These are phyloP conservation scores for Bipolaris bicolor DNA, from an alignment of 2,329 filamentous ascomycete genomes.

Conservation along the genomic window DNA sequence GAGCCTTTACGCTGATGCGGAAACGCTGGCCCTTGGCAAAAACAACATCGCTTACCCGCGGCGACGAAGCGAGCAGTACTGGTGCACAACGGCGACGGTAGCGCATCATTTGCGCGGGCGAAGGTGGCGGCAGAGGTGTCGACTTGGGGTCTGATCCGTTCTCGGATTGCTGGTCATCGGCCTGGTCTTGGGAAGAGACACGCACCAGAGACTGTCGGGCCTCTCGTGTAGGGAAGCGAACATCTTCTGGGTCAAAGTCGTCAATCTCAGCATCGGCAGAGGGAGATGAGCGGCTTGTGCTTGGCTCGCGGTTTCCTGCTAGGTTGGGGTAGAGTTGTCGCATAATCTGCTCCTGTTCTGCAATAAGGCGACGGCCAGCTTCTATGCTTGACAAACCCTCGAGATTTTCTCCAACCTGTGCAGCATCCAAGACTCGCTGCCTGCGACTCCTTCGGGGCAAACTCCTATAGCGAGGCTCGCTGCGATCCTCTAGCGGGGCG, in stretches of 20 bases:
- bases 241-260: slow-evolving; percentile 48
- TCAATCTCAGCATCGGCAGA: slow-evolving; percentile 42
- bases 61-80: slow-evolving; percentile 51
- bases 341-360: slow-evolving; percentile 57
- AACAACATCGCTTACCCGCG: slow-evolving; percentile 55
- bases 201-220: slow-evolving; percentile 20
- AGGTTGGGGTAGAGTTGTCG: slow-evolving; percentile 55
- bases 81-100: slow-evolving; percentile 58
- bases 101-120: slow-evolving; percentile 48
- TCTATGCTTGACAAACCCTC: slow-evolving; percentile 38
- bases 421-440: slow-evolving; percentile 45
- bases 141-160: slow-evolving; percentile 41
- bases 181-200: slow-evolving; percentile 27
- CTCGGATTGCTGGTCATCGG: slow-evolving; percentile 25
- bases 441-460: slow-evolving; percentile 53
- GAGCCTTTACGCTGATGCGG: slow-evolving; percentile 53
- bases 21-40: slow-evolving; percentile 51
- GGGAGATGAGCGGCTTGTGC: slow-evolving; percentile 16
- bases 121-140: slow-evolving; percentile 38
- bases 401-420: slow-evolving; percentile 40
- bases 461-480: slow-evolving; percentile 54
- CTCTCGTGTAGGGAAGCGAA: slow-evolving; percentile 40
- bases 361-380: slow-evolving; percentile 50
- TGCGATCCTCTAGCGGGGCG: slow-evolving; percentile 71
- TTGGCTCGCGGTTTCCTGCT: slow-evolving; percentile 27